Base-by-base conservation (phyloP, 768 basidiomycete genomes). In the Tricholoma bakamatsutake region DNA sequence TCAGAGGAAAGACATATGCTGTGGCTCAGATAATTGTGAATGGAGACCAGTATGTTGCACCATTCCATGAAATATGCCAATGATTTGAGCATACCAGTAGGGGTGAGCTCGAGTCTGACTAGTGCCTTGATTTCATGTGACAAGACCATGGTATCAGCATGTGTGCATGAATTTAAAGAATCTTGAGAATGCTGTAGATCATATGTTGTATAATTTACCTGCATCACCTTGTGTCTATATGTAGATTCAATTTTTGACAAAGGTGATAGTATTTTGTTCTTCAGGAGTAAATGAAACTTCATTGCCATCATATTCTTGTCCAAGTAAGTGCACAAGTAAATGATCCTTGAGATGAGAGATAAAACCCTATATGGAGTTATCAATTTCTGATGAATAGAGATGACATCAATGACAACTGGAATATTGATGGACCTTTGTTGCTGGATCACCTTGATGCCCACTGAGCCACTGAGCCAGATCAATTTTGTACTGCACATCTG, bases 171-270 rank as follows among this genome's bases (percentile, higher is more conserved):
- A 33, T 74, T 73, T 33, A 78, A 56, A 0, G 63, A 56, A 47
- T 80, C 76, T 57, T 78, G 75, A 2, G 58, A 52, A 1, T 66
- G 61, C 0, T 66, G 68, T 1, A 75, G 55, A 60, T 79, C 71
- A 54, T 78, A 78, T 0, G 71, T 73, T 0, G 72, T 75, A 56
- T 73, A 76, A 59, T 75, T 75, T 39, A 78, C 42, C 0, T 65
- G 66, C 0, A 77, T 13, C 0, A 60, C 53, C 40, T 70, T 71
- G 61, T 73, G 70, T 9, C 7, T 35, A 37, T 63, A n/a, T n/a
- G n/a, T n/a, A 76, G 24, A 71, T 59, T 34, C 31, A 58, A 58
- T 68, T 28, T 57, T 68, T 68, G 3, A 43, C 27, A 43, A 70
- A 52, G 17, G 30, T 9, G 3, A 68, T 59, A 0, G 40, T 50